Conservation (phyloP, 2,329 filamentous ascomycete genomes). For the Alternaria sp. region DNA sequence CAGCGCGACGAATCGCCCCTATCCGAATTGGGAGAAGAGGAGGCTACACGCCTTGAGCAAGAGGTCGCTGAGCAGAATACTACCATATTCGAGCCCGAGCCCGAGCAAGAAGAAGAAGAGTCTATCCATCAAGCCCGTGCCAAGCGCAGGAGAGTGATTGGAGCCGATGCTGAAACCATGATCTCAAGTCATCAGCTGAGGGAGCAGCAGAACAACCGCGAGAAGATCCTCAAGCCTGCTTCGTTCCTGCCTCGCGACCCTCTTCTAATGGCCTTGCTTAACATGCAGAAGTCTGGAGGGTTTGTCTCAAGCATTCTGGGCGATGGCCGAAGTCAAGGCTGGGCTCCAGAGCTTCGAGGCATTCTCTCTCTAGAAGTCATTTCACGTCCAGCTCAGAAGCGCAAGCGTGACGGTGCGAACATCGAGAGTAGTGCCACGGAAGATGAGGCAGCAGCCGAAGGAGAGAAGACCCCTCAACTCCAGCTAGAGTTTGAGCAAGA, state of each 20-base stretch:
- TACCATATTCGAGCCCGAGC: slow-evolving; percentile 50
- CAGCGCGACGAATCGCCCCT: slow-evolving; percentile 62
- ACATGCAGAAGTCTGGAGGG: slow-evolving; percentile 88
- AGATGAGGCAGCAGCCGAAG: slow-evolving; percentile 59
- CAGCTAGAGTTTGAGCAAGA: slow-evolving; percentile 66
- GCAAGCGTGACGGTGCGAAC: slow-evolving; percentile 89
- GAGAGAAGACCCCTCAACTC: slow-evolving; percentile 73
- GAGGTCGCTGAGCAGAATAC: slow-evolving; percentile 57
- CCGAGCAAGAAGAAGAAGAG: slow-evolving; percentile 65
- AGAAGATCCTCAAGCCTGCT: slow-evolving; percentile 83
- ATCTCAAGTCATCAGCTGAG: slow-evolving; percentile 81
- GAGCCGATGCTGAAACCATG: slow-evolving; percentile 81
- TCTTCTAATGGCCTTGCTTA: slow-evolving; percentile 84
- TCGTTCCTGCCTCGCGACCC: slow-evolving; percentile 88
- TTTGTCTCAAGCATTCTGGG: slow-evolving; percentile 90
- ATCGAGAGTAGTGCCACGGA: slow-evolving; percentile 78
- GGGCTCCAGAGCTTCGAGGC: slow-evolving; percentile 93
- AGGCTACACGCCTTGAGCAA: slow-evolving; percentile 70
- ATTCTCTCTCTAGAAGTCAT: slow-evolving; percentile 88
- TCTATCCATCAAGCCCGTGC: slow-evolving; percentile 72
- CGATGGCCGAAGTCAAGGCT: slow-evolving; percentile 77
- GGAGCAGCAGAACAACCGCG: slow-evolving; percentile 83
- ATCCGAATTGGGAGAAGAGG: slow-evolving; percentile 61
- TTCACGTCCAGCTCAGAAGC: slow-evolving; percentile 81
- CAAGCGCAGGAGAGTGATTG: slow-evolving; percentile 82